Evolutionary conservation across 2,329 filamentous ascomycete genomes (phyloP).

Genomic region (Cladosporium velox): DNA sequence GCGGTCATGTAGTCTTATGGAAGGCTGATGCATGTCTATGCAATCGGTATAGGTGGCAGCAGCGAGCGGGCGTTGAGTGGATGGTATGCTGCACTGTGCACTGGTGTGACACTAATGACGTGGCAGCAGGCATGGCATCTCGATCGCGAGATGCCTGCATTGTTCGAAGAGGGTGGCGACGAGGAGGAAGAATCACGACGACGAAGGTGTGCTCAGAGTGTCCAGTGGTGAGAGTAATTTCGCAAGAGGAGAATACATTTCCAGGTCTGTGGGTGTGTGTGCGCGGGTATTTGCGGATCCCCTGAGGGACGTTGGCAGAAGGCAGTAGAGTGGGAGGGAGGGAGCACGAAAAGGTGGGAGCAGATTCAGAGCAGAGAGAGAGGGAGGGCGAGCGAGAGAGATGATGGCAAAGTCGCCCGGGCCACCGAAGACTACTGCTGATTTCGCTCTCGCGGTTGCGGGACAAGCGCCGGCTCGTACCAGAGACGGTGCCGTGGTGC

Average conservation of each 20-base stretch:
- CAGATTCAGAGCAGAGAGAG: neutral
- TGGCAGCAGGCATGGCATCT: slow-evolving; percentile 2
- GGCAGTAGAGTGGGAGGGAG: neutral
- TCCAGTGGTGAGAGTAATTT: neutral
- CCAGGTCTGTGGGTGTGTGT: slow-evolving; percentile 1
- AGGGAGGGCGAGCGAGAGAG: neutral
- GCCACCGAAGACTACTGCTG: neutral
- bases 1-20: neutral
- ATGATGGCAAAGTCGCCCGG: slow-evolving; percentile 8
- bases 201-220: neutral
- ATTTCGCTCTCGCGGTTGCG: slow-evolving; percentile 15
- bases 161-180: neutral
- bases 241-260: neutral
- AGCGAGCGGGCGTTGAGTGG: neutral
- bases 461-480: slow-evolving; percentile 14
- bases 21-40: neutral
- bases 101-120: slow-evolving; percentile 4
- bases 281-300: slow-evolving; percentile 19
- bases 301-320: neutral
- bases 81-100: neutral
- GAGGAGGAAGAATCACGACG: neutral
- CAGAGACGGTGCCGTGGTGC: neutral
- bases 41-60: neutral
- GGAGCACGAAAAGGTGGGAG: neutral
- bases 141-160: neutral